Evolutionary conservation across 352 stramenopile species (phyloP), one percentile per base, ranked within the genome.

Genomic region (Phytophthora litchii): DNA sequence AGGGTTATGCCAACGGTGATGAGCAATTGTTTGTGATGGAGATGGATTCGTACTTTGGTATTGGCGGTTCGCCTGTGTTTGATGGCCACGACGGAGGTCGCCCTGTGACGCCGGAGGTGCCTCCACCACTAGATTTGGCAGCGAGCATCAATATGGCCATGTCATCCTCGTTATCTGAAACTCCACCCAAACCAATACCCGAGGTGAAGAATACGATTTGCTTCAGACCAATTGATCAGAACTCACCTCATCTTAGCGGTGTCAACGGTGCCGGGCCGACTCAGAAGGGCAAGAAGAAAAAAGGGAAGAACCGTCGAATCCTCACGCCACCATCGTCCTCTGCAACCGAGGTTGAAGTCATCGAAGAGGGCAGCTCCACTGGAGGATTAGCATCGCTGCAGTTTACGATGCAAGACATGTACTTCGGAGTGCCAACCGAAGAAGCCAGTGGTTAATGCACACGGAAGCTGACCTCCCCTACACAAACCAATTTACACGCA

Each of bases 11-110:
- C n/a, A 71, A 81, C 35, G 71, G 73, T 36, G 77, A 87, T 16
- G 81, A 89, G 21, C 80, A 91, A 57, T 64, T 92, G 23, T 93
- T 93, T 62, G 84, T 91, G 44, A 80, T 93, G 61, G 82, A 93
- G 48, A 93, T 93, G 84, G 84, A 93, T 66, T 88, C 81, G 29
- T 93, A 93, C 67, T 93, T 93, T 67, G 84, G 84, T 10, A 80
- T 91, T n/a, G 82, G 84, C 4, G 82, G 78, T 1, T 93, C 84
- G 3, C 84, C 84, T 5, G 81, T 93, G 9, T 91, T 93, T 54
- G 67, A 88, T 35, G 81, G 80, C 12, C 59, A 41, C 6, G 46
- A 16, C 35, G 62, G 23, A 20, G 41, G 40, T 42, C 49, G 36
- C 14, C 31, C 57, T n/a, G 14, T 50, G 20, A 72, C 54, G 11